phyloP scores from a whole-genome alignment of 768 basidiomycete genomes.

The Hebeloma cylindrosporum region DNA sequence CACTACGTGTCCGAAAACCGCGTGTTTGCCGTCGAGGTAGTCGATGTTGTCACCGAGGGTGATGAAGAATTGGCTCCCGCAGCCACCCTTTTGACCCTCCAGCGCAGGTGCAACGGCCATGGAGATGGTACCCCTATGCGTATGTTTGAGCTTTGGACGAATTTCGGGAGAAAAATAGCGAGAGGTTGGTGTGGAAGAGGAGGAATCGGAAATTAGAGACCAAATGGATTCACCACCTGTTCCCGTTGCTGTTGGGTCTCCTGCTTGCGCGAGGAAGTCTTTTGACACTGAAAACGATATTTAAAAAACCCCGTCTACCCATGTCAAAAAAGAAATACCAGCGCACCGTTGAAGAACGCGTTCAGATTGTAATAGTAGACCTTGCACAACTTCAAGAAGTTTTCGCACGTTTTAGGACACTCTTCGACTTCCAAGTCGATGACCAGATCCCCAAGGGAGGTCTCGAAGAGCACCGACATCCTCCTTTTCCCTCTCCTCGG shows the following conservation, averaged over 20 bases:
- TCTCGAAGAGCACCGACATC: conserved; percentile 99
- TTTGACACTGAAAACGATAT: conserved; percentile 69
- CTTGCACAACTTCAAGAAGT: conserved; percentile 98
- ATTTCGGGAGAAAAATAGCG: conserved; percentile 91
- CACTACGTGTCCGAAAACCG: conserved; percentile 94
- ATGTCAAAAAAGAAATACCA: neutral
- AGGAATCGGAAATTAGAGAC: conserved; percentile 62
- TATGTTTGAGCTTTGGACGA: conserved; percentile 80
- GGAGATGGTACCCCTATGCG: conserved; percentile 83
- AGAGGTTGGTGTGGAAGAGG: conserved; percentile 38
- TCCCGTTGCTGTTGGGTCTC: conserved; percentile 95
- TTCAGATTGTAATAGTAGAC: conserved; percentile 96
- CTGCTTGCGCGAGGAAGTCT: conserved; percentile 93
- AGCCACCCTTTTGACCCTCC: conserved; percentile 63
- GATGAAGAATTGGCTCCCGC: conserved; percentile 96
- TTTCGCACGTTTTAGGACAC: conserved; percentile 90
- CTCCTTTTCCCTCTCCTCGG: too few species aligned
- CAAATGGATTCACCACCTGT: conserved; percentile 90
- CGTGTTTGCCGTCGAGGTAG: conserved; percentile 91
- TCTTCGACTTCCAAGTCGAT: conserved; percentile 91
- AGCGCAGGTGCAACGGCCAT: conserved; percentile 94
- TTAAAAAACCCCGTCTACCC: conserved; percentile 1
- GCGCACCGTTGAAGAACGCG: conserved; percentile 96
- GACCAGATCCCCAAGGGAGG: conserved; percentile 94
- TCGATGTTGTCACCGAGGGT: conserved; percentile 90